Conservation (phyloP, 768 basidiomycete genomes). For the Phaeotremella fagi region DNA sequence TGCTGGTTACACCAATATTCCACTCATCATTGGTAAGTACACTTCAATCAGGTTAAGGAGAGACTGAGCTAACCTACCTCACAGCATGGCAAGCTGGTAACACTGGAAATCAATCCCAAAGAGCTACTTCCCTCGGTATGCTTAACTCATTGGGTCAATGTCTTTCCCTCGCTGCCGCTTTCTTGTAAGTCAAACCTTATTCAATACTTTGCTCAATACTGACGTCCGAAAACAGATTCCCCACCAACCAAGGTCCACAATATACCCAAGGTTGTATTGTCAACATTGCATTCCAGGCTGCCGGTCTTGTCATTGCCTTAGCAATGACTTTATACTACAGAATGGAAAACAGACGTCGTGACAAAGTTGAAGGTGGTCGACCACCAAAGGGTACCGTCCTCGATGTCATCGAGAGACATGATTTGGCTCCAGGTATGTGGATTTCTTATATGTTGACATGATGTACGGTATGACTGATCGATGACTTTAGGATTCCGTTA, state of each 20-base stretch:
- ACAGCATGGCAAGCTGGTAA: conserved; percentile 45
- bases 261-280: conserved; percentile 45
- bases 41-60: no score
- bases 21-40: conserved; percentile 33
- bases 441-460: not conserved
- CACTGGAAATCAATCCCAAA: conserved; percentile 43
- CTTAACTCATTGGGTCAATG: conserved; percentile 50
- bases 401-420: conserved; percentile 34
- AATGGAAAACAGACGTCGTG: conserved; percentile 47
- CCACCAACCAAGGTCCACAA: conserved; percentile 44
- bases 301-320: conserved; percentile 43
- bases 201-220: conserved; percentile 18
- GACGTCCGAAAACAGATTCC: conserved; percentile 32
- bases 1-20: conserved; percentile 31
- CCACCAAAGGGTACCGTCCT: conserved; percentile 35
- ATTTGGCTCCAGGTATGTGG: conserved; percentile 34
- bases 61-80: no score
- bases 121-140: conserved; percentile 50
- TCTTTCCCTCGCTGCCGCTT: conserved; percentile 42
- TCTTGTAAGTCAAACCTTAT: conserved; percentile 28
- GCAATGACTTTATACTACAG: conserved; percentile 47
- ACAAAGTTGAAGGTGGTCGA: conserved; percentile 45
- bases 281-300: conserved; percentile 49
- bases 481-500: conserved; percentile 12
- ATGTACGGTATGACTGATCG: not conserved